Conservation (phyloP, 2,329 filamentous ascomycete species). For the Hyphodiscus sp. region DNA sequence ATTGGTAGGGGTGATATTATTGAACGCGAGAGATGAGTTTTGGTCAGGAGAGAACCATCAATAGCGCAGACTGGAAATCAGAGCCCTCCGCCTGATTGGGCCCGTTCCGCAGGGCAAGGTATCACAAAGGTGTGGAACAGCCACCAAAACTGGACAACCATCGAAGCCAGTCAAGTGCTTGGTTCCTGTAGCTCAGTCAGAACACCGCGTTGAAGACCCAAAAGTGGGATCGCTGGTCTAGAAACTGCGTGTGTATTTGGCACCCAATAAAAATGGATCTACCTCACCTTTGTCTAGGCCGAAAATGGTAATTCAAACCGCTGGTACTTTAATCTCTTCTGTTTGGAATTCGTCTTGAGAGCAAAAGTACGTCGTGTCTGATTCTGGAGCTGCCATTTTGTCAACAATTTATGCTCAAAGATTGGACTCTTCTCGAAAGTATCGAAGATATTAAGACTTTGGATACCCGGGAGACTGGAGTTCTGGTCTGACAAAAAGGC, state of each 20-base stretch:
- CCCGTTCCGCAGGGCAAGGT: too few species aligned
- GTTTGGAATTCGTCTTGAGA: neutral
- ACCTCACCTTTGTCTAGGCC: neutral
- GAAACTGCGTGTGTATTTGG: neutral
- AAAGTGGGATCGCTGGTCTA: neutral
- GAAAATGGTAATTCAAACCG: neutral
- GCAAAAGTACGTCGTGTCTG: neutral
- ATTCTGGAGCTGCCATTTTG: too few species aligned
- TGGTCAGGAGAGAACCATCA: neutral
- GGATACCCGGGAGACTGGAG: neutral
- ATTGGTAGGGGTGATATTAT: constrained; percentile 73
- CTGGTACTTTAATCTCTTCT: neutral
- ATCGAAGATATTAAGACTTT: neutral
- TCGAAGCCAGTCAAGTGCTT: neutral
- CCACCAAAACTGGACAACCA: neutral
- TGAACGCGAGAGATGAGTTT: constrained; percentile 35
- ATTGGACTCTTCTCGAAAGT: neutral
- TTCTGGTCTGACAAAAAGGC: neutral
- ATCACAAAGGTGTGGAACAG: neutral
- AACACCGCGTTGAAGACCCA: neutral
- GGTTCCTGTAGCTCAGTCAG: neutral
- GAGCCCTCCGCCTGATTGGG: too few species aligned
- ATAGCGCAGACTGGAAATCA: neutral
- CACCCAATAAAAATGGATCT: neutral
- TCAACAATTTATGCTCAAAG: neutral